These are phyloP conservation scores for Suillus lakei DNA, from an alignment of 768 basidiomycete species.

Conservation along the genomic window DNA sequence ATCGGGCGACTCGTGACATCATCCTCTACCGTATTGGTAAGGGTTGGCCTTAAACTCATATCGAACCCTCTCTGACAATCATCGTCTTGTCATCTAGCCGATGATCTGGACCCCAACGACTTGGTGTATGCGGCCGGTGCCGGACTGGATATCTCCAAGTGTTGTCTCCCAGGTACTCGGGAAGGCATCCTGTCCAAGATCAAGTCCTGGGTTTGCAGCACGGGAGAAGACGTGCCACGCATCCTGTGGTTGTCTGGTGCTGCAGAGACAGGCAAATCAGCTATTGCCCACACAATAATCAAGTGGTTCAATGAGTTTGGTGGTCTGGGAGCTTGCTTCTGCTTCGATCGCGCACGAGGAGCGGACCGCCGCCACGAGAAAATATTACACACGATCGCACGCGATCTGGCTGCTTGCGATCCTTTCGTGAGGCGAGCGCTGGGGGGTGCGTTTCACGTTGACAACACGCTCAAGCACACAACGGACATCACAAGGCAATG, in stretches of 20 bases:
- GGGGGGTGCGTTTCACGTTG: neutral
- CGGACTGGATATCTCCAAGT: constrained; percentile 1
- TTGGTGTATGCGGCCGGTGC: neutral
- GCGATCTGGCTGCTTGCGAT: neutral
- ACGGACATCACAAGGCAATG: constrained; percentile 13
- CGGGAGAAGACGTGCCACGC: neutral
- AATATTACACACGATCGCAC: constrained; percentile 2
- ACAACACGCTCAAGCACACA: neutral
- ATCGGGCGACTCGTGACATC: neutral
- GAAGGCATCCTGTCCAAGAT: constrained; percentile 17
- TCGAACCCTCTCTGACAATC: neutral
- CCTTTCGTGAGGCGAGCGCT: neutral
- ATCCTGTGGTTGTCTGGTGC: constrained; percentile 19
- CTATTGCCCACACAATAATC: constrained; percentile 23
- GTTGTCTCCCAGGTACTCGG: constrained; percentile 22
- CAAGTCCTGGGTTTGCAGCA: constrained; percentile 15
- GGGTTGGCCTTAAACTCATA: neutral
- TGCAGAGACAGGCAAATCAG: constrained; percentile 22
- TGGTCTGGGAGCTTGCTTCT: constrained; percentile 21
- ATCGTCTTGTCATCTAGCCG: neutral
- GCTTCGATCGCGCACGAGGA: constrained; percentile 17
- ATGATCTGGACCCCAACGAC: neutral
- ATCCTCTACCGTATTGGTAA: neutral
- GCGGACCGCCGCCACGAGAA: neutral
- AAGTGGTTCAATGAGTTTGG: constrained; percentile 10